Evolutionary conservation across 73 alveolate species (phyloP), one percentile per base, ranked within the genome.

Genomic region (Chromera velia): DNA sequence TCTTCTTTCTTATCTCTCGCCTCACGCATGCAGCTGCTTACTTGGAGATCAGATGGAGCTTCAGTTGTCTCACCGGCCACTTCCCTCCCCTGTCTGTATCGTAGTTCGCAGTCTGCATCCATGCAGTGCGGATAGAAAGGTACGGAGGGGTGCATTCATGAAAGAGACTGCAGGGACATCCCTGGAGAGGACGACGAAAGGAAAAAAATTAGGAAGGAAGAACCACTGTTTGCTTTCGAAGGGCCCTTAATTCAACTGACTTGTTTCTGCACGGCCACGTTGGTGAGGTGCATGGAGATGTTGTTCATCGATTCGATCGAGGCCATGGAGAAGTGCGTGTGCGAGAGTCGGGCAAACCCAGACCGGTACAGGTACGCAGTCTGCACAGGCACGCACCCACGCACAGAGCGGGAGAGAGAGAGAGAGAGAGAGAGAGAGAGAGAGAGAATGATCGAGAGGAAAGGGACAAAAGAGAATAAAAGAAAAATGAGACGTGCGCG

Each of bases 301-400:
- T 82, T 27, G 17, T 33, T 26, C 24, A 26, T 28, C 72, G 33
- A 0, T 4, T 27, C 0, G 10, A 30, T 22, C 91, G 69, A 88
- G 84, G 81, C 90, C 87, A 0, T 88, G 55, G 73, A 94, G 87
- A 93, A 94, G 72, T 94, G 88, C 33, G 90, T 92, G 33, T 93
- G 95, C 66, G 97, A 90, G 88, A 94, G 93, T 33, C 99, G 91
- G 32, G 96, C 96, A 86, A 93, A 91, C 31, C 96, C 98, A 18
- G 91, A 86, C 76, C 96, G 55, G 82, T 81, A 89, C 88, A 94
- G 80, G 79, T 90, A 92, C 45, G 84, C 95, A 17, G 95, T 93
- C 73, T 40, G 13, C 55, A 13, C 55, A 13, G 55, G 55, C 22
- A 40, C 4, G 13, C 13, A 40, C 4, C 4, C 55, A 40, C 4